Evolutionary conservation across 345 rosid species (phyloP).

Genomic region (Arabidopsis thaliana): DNA sequence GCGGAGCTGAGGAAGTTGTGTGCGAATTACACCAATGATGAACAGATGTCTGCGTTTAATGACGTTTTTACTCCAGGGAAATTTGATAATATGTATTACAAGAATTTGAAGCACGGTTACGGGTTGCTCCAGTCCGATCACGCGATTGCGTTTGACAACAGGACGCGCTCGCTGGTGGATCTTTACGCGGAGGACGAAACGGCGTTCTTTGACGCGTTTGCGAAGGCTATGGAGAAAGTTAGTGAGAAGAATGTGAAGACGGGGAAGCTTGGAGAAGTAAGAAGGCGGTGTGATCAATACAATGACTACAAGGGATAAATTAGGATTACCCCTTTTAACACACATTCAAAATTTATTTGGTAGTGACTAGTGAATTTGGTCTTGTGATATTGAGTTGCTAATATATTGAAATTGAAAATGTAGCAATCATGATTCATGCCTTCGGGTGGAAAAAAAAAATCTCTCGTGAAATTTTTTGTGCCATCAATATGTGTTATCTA

Average conservation of each 20-base stretch:
- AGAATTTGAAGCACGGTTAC: constrained; percentile 60
- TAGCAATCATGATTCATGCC: constrained; percentile 21
- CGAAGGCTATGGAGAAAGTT: constrained; percentile 61
- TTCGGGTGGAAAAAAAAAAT: neutral
- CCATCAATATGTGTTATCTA: neutral
- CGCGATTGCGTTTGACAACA: constrained; percentile 52
- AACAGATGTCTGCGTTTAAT: constrained; percentile 67
- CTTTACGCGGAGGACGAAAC: constrained; percentile 59
- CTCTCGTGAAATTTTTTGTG: neutral
- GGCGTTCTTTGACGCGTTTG: constrained; percentile 57
- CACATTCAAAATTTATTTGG: neutral
- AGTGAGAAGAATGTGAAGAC: constrained; percentile 53
- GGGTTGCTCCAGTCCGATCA: constrained; percentile 62
- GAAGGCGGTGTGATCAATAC: constrained; percentile 66
- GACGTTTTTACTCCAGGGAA: constrained; percentile 71
- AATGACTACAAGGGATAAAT: constrained; percentile 45
- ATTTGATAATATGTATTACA: constrained; percentile 81
- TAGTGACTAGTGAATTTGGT: constrained; percentile 13
- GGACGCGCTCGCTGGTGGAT: constrained; percentile 59
- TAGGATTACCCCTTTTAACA: neutral
- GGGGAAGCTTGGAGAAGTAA: constrained; percentile 58
- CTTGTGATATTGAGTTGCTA: constrained; percentile 11
- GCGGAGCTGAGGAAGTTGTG: constrained; percentile 55
- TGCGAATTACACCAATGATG: constrained; percentile 50
- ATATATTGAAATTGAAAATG: neutral